Evolutionary conservation across 768 basidiomycete genomes (phyloP).

Genomic region (Podaxis sp.): DNA sequence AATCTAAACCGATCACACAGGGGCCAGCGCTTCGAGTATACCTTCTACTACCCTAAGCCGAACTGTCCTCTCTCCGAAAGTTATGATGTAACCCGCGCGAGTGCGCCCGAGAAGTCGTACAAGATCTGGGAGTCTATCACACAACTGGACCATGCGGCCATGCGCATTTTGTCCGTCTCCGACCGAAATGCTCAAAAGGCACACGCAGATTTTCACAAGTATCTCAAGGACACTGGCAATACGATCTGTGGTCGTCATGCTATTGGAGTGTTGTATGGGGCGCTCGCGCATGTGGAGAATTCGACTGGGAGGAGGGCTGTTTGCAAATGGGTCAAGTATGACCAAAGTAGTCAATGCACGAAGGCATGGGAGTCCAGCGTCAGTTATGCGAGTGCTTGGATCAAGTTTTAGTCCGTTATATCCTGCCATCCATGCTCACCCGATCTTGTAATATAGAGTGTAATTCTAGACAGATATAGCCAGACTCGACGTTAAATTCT

Average conservation of each 20-base stretch:
- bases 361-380: conserved; percentile 83
- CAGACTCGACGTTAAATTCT: neutral
- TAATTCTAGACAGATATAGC: conserved; percentile 1
- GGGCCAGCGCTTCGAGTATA: conserved; percentile 87
- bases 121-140: conserved; percentile 85
- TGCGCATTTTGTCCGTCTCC: conserved; percentile 63
- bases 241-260: conserved; percentile 98
- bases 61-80: conserved; percentile 41
- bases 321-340: conserved; percentile 88
- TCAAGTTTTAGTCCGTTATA: conserved; percentile 46
- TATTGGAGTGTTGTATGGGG: conserved; percentile 88
- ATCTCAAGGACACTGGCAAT: conserved; percentile 78
- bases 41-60: conserved; percentile 77
- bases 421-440: neutral
- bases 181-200: conserved; percentile 53
- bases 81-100: conserved; percentile 48
- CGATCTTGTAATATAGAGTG: conserved; percentile 4
- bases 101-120: conserved; percentile 41
- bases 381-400: conserved; percentile 92
- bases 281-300: conserved; percentile 59
- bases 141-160: conserved; percentile 83
- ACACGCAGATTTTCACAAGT: conserved; percentile 63
- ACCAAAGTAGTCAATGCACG: conserved; percentile 82
- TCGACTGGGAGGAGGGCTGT: conserved; percentile 32
- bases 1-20: conserved; percentile 32